Conservation (phyloP, 768 basidiomycete species). For the Rhodocollybia butyracea region DNA sequence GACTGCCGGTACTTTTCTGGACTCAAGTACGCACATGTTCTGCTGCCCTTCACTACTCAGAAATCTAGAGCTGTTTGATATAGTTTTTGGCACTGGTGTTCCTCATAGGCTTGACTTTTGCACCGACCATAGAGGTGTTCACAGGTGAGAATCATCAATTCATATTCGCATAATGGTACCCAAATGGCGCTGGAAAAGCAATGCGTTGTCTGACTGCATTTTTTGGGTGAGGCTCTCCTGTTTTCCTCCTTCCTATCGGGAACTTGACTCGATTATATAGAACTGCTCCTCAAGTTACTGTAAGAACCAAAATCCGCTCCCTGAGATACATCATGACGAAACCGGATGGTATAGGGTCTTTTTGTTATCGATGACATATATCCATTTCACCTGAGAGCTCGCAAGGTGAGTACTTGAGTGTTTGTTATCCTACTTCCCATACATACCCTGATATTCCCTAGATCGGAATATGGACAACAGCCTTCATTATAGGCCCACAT, state of each 20-base stretch:
- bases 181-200: constrained; percentile 17
- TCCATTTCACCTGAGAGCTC: constrained; percentile 67
- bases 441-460: constrained; percentile 15
- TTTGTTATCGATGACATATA: constrained; percentile 61
- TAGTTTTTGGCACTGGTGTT: constrained; percentile 56
- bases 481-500: constrained; percentile 61
- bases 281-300: constrained; percentile 60
- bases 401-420: constrained; percentile 38
- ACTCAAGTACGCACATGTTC: constrained; percentile 42
- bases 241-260: not conserved
- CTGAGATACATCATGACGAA: not conserved
- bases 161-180: not conserved
- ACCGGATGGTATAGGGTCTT: constrained; percentile 36
- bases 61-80: not conserved
- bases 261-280: constrained; percentile 21
- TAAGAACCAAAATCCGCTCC: constrained; percentile 27
- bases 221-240: constrained; percentile 42
- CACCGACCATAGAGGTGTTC: constrained; percentile 52
- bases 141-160: constrained; percentile 34
- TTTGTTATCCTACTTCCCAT: constrained; percentile 3
- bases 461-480: constrained; percentile 73
- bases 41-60: not conserved
- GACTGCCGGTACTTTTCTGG: constrained; percentile 70
- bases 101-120: constrained; percentile 53
- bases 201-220: constrained; percentile 60